Conservation (phyloP, 2,329 filamentous ascomycete genomes). For the Cladosporium cucumerinum region DNA sequence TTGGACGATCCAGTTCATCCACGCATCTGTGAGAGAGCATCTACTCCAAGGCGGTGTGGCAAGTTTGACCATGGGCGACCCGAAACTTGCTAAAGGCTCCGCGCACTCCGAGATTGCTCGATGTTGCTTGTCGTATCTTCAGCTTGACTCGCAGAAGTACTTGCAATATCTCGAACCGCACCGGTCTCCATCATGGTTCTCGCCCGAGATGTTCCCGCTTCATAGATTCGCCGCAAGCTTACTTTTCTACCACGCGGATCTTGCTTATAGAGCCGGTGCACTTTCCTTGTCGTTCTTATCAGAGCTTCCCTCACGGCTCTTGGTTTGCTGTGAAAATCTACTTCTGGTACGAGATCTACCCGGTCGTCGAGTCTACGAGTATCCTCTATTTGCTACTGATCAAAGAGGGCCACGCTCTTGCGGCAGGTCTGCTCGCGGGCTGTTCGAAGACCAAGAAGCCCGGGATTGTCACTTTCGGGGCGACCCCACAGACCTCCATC, state of each 20-base stretch:
- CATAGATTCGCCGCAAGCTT: neutral
- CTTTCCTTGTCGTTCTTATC: neutral
- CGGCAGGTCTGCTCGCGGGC: neutral
- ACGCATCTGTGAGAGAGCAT: constrained; percentile 5
- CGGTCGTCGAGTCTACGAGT: neutral
- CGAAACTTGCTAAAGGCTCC: neutral
- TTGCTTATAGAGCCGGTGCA: neutral
- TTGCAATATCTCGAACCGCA: neutral
- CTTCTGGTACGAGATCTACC: too few species aligned
- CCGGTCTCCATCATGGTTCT: neutral
- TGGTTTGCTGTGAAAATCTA: too few species aligned
- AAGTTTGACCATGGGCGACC: neutral
- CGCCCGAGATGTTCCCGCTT: neutral
- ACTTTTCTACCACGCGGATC: neutral
- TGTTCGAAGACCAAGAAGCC: neutral
- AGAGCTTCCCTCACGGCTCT: neutral
- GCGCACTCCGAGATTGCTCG: neutral
- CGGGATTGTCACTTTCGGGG: neutral
- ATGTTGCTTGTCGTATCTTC: neutral
- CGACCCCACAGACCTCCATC: neutral
- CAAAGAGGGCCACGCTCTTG: neutral
- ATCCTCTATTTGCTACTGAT: neutral
- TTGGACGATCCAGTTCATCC: neutral
- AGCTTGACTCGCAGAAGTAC: neutral
- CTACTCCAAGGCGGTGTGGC: neutral